Evolutionary conservation across 2,329 filamentous ascomycete species (phyloP).

Genomic region (Verticillium nubilum): DNA sequence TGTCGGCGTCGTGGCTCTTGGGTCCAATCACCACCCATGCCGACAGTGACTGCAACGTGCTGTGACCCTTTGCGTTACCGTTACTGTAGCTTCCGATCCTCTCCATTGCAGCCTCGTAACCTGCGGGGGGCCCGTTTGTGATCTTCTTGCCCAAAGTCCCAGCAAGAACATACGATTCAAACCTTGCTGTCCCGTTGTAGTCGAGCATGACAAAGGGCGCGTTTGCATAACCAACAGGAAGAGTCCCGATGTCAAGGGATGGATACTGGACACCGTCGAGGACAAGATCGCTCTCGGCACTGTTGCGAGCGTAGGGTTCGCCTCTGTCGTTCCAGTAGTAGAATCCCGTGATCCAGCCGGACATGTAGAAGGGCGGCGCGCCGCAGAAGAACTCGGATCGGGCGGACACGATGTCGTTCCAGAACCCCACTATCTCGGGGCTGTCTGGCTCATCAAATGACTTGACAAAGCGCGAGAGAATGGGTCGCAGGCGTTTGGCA

Average conservation of each 20-base stretch:
- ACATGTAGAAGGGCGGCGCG: constrained; percentile 28
- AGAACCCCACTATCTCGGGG: constrained; percentile 30
- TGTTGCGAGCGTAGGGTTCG: constrained; percentile 8
- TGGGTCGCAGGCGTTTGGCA: constrained; percentile 30
- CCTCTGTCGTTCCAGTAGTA: constrained; percentile 37
- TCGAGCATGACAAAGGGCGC: constrained; percentile 32
- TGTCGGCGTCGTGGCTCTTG: constrained; percentile 16
- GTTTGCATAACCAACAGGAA: constrained; percentile 33
- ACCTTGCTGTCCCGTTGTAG: constrained; percentile 18
- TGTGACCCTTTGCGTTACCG: constrained; percentile 10
- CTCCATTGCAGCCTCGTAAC: constrained; percentile 24
- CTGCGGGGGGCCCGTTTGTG: constrained; percentile 13
- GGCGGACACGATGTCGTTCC: constrained; percentile 34
- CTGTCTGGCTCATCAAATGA: constrained; percentile 34
- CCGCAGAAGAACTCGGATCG: constrained; percentile 21
- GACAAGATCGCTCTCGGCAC: constrained; percentile 4
- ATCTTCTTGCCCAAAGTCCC: constrained; percentile 25
- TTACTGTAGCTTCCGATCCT: constrained; percentile 14
- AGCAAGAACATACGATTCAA: constrained; percentile 28
- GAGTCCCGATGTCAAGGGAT: constrained; percentile 16
- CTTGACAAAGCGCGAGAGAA: constrained; percentile 37
- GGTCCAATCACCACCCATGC: constrained; percentile 36
- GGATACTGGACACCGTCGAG: constrained; percentile 24
- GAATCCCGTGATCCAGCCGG: constrained; percentile 45
- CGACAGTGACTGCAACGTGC: constrained; percentile 27